Evolutionary conservation across 805 yeast genomes (phyloP).

Genomic region (Candida boleticola): DNA sequence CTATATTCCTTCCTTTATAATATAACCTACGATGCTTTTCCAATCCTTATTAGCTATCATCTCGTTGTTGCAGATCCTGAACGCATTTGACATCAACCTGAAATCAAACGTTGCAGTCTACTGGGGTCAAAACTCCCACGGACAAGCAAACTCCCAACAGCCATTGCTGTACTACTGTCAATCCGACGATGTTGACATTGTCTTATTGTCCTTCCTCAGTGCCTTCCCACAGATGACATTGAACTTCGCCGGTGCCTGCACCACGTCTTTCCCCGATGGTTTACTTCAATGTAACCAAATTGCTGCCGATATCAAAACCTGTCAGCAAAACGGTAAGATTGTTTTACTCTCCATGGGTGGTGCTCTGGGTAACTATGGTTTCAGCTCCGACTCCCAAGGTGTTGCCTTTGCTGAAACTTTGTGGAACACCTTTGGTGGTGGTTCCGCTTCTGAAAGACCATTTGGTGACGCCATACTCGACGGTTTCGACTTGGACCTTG

Average conservation of each 20-base stretch:
- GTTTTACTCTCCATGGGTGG: constrained; percentile 73
- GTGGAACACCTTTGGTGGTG: constrained; percentile 41
- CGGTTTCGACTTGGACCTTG: constrained; percentile 80
- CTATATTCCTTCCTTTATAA: constrained; percentile 6
- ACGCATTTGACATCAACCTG: constrained; percentile 32
- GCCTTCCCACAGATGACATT: constrained; percentile 48
- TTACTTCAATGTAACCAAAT: constrained; percentile 37
- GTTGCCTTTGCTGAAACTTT: constrained; percentile 47
- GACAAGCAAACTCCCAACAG: constrained; percentile 28
- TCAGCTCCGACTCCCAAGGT: constrained; percentile 46
- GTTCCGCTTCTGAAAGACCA: constrained; percentile 39
- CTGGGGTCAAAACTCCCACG: constrained; percentile 84
- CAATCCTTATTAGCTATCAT: not conserved
- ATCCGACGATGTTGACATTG: constrained; percentile 65
- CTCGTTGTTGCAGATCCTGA: not conserved
- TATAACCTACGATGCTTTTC: not conserved
- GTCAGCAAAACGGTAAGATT: constrained; percentile 78
- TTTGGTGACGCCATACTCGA: constrained; percentile 77
- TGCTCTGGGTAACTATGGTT: constrained; percentile 40
- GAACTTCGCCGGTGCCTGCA: constrained; percentile 51
- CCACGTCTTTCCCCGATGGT: constrained; percentile 39
- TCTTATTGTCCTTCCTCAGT: constrained; percentile 67
- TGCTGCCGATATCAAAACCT: constrained; percentile 65
- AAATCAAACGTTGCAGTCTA: constrained; percentile 69
- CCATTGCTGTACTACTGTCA: constrained; percentile 54